A percentile compares a stretch with the other conserved stretches of the same genome.
phyloP scores from a whole-genome alignment of 2,329 filamentous ascomycete species.

The Fusarium protoensiforme region DNA sequence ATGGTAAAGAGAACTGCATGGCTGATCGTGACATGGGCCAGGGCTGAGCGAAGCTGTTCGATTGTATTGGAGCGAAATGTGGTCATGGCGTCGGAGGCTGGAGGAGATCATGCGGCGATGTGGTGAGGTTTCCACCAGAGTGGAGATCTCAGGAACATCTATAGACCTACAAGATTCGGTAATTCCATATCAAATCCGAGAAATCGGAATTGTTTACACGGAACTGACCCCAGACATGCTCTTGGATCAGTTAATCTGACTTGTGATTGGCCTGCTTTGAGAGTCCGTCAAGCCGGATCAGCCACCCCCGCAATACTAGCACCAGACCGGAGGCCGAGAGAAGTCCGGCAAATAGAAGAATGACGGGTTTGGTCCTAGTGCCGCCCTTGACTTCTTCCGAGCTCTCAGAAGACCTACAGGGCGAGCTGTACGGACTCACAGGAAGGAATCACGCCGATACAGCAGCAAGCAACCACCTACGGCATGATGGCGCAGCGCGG shows the following conservation, averaged over 20 bases:
- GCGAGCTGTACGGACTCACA: too few relatives aligned
- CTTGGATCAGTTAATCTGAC: not conserved
- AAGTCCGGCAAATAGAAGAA: too few relatives aligned
- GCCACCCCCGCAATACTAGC: not conserved
- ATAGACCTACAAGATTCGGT: not conserved
- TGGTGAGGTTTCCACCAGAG: not conserved
- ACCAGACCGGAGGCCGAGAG: too few relatives aligned
- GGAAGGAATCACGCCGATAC: too few relatives aligned
- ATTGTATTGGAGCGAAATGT: not conserved
- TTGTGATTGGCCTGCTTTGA: not conserved
- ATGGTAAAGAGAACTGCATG: not conserved
- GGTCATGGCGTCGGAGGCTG: not conserved
- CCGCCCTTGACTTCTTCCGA: too few relatives aligned
- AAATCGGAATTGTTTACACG: not conserved
- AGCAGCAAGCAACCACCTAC: too few relatives aligned
- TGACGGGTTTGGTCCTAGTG: too few relatives aligned
- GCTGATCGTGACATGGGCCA: not conserved
- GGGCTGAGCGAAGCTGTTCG: not conserved
- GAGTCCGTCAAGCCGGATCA: not conserved
- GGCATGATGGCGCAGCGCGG: too few relatives aligned
- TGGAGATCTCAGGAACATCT: not conserved
- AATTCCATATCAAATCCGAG: not conserved
- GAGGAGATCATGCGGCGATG: not conserved
- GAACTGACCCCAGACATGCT: not conserved
- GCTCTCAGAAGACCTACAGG: too few relatives aligned